Percentiles rank a stretch among this genome's conserved stretches.
These are phyloP conservation scores for Pachyrhizus erosus DNA, from an alignment of 306 rosid genomes.

Conservation along the genomic window DNA sequence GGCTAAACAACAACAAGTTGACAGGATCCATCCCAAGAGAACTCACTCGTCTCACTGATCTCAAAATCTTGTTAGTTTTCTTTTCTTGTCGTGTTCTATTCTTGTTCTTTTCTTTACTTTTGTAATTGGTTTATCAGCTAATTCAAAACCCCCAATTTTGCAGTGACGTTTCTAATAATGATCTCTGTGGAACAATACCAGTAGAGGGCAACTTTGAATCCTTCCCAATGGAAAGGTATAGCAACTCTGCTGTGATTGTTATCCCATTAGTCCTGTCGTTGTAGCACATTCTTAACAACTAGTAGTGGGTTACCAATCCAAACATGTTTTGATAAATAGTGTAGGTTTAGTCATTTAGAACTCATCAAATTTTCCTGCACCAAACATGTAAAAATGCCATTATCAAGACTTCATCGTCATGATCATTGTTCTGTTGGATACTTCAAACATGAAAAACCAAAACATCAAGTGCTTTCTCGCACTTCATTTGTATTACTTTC, in stretches of 20 bases:
- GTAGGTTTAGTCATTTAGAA: slow-evolving; percentile 8
- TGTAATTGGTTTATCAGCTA: slow-evolving; percentile 22
- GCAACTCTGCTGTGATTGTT: background rate
- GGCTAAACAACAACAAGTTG: slow-evolving; percentile 80
- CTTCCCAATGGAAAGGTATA: slow-evolving; percentile 80
- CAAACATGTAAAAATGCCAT: slow-evolving; percentile 6
- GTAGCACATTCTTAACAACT: background rate
- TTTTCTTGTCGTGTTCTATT: slow-evolving; percentile 19
- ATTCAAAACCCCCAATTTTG: slow-evolving; percentile 31
- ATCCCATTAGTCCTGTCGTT: background rate
- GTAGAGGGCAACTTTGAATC: slow-evolving; percentile 89
- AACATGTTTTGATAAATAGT: slow-evolving; percentile 1
- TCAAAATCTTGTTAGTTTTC: slow-evolving; percentile 79
- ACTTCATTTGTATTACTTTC: slow-evolving; percentile 1
- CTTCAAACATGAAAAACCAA: slow-evolving; percentile 26
- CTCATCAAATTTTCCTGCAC: background rate
- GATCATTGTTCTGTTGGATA: background rate
- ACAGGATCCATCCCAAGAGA: slow-evolving; percentile 90
- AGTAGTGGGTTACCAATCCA: background rate
- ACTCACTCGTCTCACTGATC: slow-evolving; percentile 70
- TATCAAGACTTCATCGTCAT: background rate
- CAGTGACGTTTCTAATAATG: slow-evolving; percentile 93
- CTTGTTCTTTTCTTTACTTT: background rate
- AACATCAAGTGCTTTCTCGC: background rate
- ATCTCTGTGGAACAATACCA: slow-evolving; percentile 94